A percentile compares a stretch with the other conserved stretches of the same genome.
Conservation (phyloP, 192 early-diverging fungal species). For the Jimgerdemannia flammicorona region DNA sequence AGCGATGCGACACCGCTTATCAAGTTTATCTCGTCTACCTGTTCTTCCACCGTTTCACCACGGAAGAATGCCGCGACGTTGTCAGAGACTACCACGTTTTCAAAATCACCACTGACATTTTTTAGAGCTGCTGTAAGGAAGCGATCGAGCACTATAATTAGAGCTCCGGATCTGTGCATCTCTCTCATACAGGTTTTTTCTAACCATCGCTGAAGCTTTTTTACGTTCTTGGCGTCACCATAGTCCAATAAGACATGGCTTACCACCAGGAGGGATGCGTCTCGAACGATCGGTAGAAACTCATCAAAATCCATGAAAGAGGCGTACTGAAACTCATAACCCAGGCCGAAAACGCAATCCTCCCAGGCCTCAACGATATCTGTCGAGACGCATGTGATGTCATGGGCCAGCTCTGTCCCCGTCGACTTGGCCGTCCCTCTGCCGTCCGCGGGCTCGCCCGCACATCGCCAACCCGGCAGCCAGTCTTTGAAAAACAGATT, state of each 20-base stretch:
- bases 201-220: neutral
- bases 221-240: neutral
- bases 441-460: neutral
- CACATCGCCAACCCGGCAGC: neutral
- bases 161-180: neutral
- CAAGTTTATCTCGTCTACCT: neutral
- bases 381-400: neutral
- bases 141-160: neutral
- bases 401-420: neutral
- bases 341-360: neutral
- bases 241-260: neutral
- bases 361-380: neutral
- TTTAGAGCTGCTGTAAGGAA: neutral
- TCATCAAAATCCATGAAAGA: neutral
- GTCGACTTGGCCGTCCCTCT: neutral
- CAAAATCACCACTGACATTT: neutral
- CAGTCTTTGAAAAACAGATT: neutral
- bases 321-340: neutral
- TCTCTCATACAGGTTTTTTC: neutral
- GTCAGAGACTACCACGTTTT: neutral
- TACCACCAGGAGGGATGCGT: neutral
- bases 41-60: neutral
- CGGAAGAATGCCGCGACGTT: neutral
- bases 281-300: neutral
- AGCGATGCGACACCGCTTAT: too few species aligned